Conservation (phyloP, 1,139 yeast genomes). For the Hemisphaericaspora lyxosophila region DNA sequence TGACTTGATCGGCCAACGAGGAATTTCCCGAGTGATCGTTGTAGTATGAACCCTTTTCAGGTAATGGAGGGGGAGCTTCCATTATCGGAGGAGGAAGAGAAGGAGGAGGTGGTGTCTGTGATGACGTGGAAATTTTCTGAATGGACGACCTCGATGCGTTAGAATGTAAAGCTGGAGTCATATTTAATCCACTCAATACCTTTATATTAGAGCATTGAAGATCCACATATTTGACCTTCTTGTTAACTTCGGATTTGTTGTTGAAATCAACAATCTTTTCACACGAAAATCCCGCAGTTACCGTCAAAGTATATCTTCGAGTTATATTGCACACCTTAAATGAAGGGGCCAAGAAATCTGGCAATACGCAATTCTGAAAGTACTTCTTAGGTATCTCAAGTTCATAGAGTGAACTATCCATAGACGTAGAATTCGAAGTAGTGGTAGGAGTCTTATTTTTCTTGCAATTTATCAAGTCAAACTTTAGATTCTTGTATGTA, state of each 20-base stretch:
- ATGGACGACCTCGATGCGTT: slow-evolving; percentile 16
- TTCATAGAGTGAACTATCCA: slow-evolving; percentile 30
- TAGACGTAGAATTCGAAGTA: slow-evolving; percentile 14
- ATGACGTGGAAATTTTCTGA: slow-evolving; percentile 4
- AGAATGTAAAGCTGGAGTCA: slow-evolving; percentile 24
- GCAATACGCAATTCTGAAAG: slow-evolving; percentile 44
- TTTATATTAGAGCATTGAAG: slow-evolving; percentile 37
- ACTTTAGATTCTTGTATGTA: slow-evolving; percentile 33
- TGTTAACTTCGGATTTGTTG: slow-evolving; percentile 18
- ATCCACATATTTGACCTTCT: slow-evolving; percentile 30
- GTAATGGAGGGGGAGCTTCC: slow-evolving; percentile 6
- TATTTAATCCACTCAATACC: slow-evolving; percentile 43
- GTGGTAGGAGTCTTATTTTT: slow-evolving; percentile 27
- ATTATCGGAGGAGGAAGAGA: not conserved
- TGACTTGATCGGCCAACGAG: slow-evolving; percentile 3
- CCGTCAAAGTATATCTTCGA: slow-evolving; percentile 44
- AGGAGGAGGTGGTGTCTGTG: slow-evolving; percentile 1
- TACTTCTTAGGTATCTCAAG: slow-evolving; percentile 46
- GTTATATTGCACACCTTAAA: slow-evolving; percentile 59
- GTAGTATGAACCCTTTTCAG: slow-evolving; percentile 1
- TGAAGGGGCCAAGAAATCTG: slow-evolving; percentile 52
- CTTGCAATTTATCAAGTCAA: slow-evolving; percentile 41
- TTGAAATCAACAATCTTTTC: slow-evolving; percentile 25
- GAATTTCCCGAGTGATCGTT: slow-evolving; percentile 1
- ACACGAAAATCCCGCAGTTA: slow-evolving; percentile 47